Percentiles rank a stretch among this genome's conserved stretches.
These are phyloP conservation scores for Penicillium coffeae DNA, from an alignment of 495 filamentous ascomycete species.

Conservation along the genomic window DNA sequence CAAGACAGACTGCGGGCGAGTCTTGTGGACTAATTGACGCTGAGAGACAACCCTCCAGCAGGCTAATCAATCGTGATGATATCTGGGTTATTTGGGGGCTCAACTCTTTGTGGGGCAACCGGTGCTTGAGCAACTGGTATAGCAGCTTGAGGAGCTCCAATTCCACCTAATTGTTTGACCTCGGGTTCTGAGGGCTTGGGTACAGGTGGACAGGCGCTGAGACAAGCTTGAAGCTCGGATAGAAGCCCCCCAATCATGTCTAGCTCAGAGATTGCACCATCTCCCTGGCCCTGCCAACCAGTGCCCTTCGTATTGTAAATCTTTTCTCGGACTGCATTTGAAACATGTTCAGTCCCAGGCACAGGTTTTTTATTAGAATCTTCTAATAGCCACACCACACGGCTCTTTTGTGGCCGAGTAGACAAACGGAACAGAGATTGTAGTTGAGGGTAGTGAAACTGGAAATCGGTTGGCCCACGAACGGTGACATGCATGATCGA, in stretches of 20 bases:
- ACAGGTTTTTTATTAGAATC: conserved; percentile 21
- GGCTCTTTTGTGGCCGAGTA: conserved; percentile 25
- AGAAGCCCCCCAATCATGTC: conserved; percentile 43
- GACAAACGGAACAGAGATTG: conserved; percentile 36
- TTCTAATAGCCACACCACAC: conserved; percentile 40
- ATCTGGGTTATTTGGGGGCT: conserved; percentile 17
- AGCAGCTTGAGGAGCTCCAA: not conserved
- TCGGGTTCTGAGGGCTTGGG: conserved; percentile 1
- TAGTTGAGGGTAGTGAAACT: conserved; percentile 39
- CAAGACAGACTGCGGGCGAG: conserved; percentile 4
- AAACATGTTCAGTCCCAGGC: conserved; percentile 14
- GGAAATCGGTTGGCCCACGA: conserved; percentile 41
- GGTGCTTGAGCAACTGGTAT: not conserved
- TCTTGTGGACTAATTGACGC: too few relatives aligned
- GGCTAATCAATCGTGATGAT: conserved; percentile 41
- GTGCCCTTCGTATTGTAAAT: conserved; percentile 42
- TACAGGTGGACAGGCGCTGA: conserved; percentile 17
- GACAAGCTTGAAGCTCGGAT: conserved; percentile 28
- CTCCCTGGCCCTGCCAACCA: conserved; percentile 48
- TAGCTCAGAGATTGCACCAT: conserved; percentile 37
- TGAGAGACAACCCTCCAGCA: too few relatives aligned
- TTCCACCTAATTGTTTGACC: conserved; percentile 5
- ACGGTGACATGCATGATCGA: conserved; percentile 34
- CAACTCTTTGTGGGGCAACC: conserved; percentile 11
- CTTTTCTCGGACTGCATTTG: conserved; percentile 22